Conservation (phyloP, 2,329 filamentous ascomycete species). For the Colletotrichum tropicale region DNA sequence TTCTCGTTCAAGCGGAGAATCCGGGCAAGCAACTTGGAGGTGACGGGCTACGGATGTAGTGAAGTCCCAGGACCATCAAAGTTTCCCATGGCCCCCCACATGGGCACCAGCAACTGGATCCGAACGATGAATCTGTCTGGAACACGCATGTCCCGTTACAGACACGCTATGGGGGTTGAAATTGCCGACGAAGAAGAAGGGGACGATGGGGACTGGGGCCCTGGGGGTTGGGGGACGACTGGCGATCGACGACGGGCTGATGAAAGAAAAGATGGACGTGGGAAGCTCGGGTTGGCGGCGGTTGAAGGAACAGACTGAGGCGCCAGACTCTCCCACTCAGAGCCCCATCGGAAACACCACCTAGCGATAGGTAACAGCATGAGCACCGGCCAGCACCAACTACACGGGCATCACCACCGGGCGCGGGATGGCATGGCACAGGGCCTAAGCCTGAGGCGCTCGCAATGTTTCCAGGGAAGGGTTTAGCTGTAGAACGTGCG, state of each 20-base stretch:
- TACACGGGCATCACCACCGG: not conserved
- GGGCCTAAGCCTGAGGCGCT: conserved; percentile 3
- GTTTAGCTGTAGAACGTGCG: conserved; percentile 15
- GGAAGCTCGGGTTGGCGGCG: conserved; percentile 1
- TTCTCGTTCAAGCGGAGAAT: not conserved
- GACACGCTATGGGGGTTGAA: not conserved
- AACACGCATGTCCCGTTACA: not conserved
- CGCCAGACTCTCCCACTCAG: not conserved
- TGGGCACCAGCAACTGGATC: not conserved
- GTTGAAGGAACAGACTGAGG: not conserved
- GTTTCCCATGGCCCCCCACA: conserved; percentile 1
- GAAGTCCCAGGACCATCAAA: not conserved
- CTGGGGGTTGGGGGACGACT: not conserved
- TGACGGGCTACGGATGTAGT: not conserved
- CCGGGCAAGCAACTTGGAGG: not conserved
- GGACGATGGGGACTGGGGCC: not conserved
- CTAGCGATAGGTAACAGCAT: not conserved
- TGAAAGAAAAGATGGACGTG: not conserved
- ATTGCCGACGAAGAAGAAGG: not conserved
- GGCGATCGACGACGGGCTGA: not conserved
- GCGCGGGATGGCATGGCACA: conserved; percentile 2
- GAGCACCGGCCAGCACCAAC: not conserved
- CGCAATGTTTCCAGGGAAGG: conserved; percentile 18
- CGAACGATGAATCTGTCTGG: conserved; percentile 13
- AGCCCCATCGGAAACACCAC: not conserved